Base-by-base conservation (phyloP, 306 rosid species). In the Pachyrhizus erosus region DNA sequence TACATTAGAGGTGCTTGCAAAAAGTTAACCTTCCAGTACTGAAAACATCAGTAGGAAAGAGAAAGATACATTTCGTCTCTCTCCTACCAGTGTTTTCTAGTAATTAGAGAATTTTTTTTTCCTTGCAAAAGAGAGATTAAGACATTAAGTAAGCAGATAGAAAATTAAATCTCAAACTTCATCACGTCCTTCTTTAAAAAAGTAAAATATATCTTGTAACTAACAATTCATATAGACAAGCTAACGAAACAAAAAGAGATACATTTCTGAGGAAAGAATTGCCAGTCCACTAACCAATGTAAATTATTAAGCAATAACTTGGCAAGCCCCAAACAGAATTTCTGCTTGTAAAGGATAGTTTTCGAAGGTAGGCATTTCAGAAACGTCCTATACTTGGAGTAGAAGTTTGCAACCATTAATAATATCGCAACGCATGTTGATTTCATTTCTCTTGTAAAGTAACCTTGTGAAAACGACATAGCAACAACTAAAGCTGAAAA, bases 361-460 rank as follows among this genome's bases (percentile, higher is more conserved):
- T 27, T 15, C 11, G 1, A 29, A 2, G 69, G 20, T 29, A 24
- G 13, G 34, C 17, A 58, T 60, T 60, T 60, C 18, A 4, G 1
- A 23, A 58, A 60, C 67, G 18, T 24, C 20, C 27, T 12, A 2
- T 29, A 13, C 10, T 13, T 4, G 67, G 13, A 57, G 60, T 12
- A 39, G 42, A 77, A 5, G 24, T 24, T 62, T 11, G 48, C 15
- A 71, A 18, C 40, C 34, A 39, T 34, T 60, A 14, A 62, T 23
- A 15, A 61, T 17, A 67, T 42, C 21, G 27, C 10, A 54, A 75
- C 0, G 26, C 34, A 69, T 46, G 26, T 29, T 69, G 54, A 68
- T 80, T 60, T 70, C 75, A 57, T 75, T 13, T 33, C 45, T 48
- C 71, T 39, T 60, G 72, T 48, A 39, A 75, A 75, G 57, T 24